These are phyloP conservation scores for Fusarium falciforme DNA, from an alignment of 2,329 filamentous ascomycete species.

Conservation along the genomic window DNA sequence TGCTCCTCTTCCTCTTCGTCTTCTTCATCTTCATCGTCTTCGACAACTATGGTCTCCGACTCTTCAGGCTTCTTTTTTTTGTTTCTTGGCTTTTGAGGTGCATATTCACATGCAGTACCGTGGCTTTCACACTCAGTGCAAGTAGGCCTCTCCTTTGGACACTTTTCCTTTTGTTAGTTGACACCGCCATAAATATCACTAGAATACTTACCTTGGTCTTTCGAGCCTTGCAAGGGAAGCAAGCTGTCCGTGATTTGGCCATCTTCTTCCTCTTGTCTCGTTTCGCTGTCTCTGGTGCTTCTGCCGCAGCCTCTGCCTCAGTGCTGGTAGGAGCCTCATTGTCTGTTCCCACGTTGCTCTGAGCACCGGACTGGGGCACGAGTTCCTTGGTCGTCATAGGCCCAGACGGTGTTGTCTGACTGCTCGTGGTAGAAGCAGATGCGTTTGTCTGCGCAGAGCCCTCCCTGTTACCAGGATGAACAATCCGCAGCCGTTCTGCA, in stretches of 20 bases:
- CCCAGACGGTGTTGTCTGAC: slow-evolving; percentile 37
- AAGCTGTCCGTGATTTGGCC: slow-evolving; percentile 50
- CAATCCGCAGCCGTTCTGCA: slow-evolving; percentile 66
- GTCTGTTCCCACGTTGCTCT: slow-evolving; percentile 24
- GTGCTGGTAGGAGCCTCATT: slow-evolving; percentile 6
- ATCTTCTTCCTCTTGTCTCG: slow-evolving; percentile 31
- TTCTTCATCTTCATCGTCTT: slow-evolving; percentile 24
- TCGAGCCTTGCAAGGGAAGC: slow-evolving; percentile 50
- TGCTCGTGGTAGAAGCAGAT: slow-evolving; percentile 39
- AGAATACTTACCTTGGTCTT: slow-evolving; percentile 52
- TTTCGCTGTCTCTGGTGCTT: slow-evolving; percentile 1
- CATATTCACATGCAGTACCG: slow-evolving; percentile 53
- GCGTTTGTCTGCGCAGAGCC: slow-evolving; percentile 43
- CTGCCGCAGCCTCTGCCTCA: slow-evolving; percentile 1
- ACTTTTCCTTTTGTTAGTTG: slow-evolving; percentile 45
- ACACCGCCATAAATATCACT: not conserved
- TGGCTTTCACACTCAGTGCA: slow-evolving; percentile 53
- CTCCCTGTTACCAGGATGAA: slow-evolving; percentile 60
- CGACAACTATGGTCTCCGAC: slow-evolving; percentile 20
- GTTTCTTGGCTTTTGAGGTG: slow-evolving; percentile 46
- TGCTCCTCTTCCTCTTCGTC: slow-evolving; percentile 25
- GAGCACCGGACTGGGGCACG: slow-evolving; percentile 38
- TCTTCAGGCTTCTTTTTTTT: slow-evolving; percentile 32
- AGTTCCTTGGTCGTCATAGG: slow-evolving; percentile 49
- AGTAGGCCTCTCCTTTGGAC: slow-evolving; percentile 53